These are phyloP conservation scores for Xerophyta viscosa DNA, from an alignment of 106 monocot genomes.

Conservation along the genomic window DNA sequence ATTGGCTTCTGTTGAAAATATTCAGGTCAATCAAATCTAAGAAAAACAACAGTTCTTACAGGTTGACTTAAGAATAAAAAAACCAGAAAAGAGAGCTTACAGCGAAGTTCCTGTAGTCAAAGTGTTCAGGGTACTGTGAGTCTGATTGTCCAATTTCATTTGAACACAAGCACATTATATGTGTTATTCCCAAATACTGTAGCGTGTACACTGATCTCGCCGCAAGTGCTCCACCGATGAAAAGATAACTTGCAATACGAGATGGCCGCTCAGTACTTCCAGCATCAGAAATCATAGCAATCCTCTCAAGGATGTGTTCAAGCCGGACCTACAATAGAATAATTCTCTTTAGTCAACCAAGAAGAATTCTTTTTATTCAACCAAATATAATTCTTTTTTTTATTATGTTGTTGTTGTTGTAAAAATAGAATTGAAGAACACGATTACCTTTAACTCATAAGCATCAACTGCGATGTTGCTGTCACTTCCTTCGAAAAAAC, in stretches of 20 bases:
- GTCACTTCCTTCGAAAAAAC: conserved; percentile 84
- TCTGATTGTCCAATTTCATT: conserved; percentile 99
- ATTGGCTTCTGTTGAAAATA: too few species aligned
- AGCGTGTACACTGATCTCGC: conserved; percentile 79
- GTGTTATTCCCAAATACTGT: conserved; percentile 76
- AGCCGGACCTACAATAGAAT: conserved; percentile 62
- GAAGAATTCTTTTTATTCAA: too few species aligned
- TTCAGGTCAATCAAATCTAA: too few species aligned
- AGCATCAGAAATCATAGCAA: conserved; percentile 70
- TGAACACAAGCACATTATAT: conserved; percentile 84
- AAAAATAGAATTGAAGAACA: too few species aligned
- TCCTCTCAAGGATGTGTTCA: conserved; percentile 93
- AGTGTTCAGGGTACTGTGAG: conserved; percentile 75
- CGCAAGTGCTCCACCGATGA: conserved; percentile 85
- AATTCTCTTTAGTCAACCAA: too few species aligned
- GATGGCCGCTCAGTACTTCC: conserved; percentile 84
- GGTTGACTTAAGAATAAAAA: too few species aligned
- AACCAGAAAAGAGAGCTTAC: too few species aligned
- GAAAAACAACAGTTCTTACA: too few species aligned
- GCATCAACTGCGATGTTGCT: conserved; percentile 60
- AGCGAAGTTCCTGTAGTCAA: conserved; percentile 84
- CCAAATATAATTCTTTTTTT: too few species aligned
- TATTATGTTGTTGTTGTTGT: too few species aligned
- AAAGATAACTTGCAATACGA: conserved; percentile 47
- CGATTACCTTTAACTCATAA: conserved; percentile 87